Evolutionary conservation across 2,329 filamentous ascomycete species (phyloP).

Genomic region (Eurotiales sp.): DNA sequence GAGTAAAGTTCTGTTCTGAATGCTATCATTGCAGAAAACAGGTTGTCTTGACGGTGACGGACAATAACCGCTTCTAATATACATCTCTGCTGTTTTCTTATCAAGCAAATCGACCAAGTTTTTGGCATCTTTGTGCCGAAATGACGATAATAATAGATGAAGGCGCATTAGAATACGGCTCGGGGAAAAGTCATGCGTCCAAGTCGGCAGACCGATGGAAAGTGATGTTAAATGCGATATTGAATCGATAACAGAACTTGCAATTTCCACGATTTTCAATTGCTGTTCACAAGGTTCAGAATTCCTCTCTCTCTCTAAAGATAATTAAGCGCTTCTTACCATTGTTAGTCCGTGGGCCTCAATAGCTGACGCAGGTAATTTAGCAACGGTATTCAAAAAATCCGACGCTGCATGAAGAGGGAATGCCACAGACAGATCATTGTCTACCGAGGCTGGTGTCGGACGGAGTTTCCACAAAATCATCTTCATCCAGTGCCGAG

Average conservation of each 20-base stretch:
- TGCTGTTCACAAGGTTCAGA: constrained; percentile 9
- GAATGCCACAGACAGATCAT: constrained; percentile 40
- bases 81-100: constrained; percentile 23
- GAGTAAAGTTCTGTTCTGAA: neutral
- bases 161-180: constrained; percentile 21
- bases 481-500: constrained; percentile 51
- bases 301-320: too few species aligned
- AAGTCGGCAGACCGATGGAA: constrained; percentile 14
- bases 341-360: constrained; percentile 50
- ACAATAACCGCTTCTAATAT: constrained; percentile 4
- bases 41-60: neutral
- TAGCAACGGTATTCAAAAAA: constrained; percentile 42
- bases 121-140: constrained; percentile 20
- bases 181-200: constrained; percentile 18
- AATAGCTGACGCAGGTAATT: constrained; percentile 45
- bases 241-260: constrained; percentile 24
- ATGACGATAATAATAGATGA: constrained; percentile 21
- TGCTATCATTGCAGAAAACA: neutral
- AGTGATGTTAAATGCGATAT: constrained; percentile 20
- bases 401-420: constrained; percentile 29
- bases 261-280: constrained; percentile 25
- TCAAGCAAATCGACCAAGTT: constrained; percentile 21
- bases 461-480: constrained; percentile 46
- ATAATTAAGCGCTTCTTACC: constrained; percentile 20
- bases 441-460: constrained; percentile 22